Evolutionary conservation across 768 basidiomycete species (phyloP), one percentile per base, ranked within the genome.

Genomic region (Antrodiella citrinella): DNA sequence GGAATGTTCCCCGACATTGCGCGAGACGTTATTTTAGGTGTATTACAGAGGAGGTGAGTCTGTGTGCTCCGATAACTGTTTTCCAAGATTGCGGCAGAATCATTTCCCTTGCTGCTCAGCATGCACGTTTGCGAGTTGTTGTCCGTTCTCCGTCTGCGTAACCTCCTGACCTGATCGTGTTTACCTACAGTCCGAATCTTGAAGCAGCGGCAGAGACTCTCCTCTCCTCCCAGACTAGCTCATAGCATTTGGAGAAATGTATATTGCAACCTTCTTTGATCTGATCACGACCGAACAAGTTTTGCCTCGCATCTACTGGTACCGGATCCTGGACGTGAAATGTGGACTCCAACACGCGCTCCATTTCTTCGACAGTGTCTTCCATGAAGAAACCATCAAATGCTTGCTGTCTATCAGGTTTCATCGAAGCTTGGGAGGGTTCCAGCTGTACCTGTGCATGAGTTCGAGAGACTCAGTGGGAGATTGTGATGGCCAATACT

Each of bases 1-100:
- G 74, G 67, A 45, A 92, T 96, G 86, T 96, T 96, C 62, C 91
- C 92, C 19, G 79, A 86, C 61, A 60, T 88, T 23, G 76, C 78
- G 30, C 73, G 90, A 44, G 85, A 89, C 46, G 75, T 80, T 20
- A 70, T 94, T 9, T 75, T 92, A 1, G 77, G 76, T 19, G 84
- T 91, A 10, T 68, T 96, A 35, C 91, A 93, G 62, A 70, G 86
- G 64, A 93, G 86, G 91, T 91, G 59, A 59, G 79, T 54, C 41
- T 19, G 18, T 22, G 7, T 18, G 41, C 18, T 43, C 21, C 13
- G 10, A 10, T 19, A 44, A 13, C 10, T 44, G 13, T 10, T 44
- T 10, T 21, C 10, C 43, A 21, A 21, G 10, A n/a, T n/a, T 18
- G 42, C 42, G 7, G 5, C 42, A 9, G 42, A 18, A 7, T 43